A percentile compares a stretch with the other conserved stretches of the same genome.
These are phyloP conservation scores for Dactylis glomerata DNA, from an alignment of 176 grass and related monocot genomes.

Conservation along the genomic window DNA sequence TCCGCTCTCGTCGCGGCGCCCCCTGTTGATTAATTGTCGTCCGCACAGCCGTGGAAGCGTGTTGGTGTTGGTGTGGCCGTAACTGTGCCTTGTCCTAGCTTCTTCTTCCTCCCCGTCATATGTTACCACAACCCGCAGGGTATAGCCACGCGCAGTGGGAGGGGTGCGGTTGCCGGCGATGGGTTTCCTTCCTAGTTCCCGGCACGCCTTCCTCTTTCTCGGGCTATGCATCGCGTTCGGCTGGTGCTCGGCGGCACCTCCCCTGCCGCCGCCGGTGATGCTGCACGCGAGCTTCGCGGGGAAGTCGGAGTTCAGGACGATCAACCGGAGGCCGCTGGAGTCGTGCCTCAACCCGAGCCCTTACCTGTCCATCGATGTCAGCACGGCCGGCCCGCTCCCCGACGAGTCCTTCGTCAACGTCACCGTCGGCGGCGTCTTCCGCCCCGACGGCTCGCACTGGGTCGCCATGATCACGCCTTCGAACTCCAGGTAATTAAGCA, in stretches of 20 bases:
- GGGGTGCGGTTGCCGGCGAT: neutral
- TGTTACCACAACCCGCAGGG: neutral
- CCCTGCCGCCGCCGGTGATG: neutral
- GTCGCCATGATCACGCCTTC: constrained; percentile 89
- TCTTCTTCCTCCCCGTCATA: neutral
- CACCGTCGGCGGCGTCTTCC: constrained; percentile 49
- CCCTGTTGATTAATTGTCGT: neutral
- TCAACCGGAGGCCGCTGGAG: constrained; percentile 58
- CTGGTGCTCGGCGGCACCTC: neutral
- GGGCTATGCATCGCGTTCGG: neutral
- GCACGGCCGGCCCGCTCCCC: constrained; percentile 26
- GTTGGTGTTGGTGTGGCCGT: neutral
- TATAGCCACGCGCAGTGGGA: neutral
- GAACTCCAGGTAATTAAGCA: constrained; percentile 45
- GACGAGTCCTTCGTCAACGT: constrained; percentile 62
- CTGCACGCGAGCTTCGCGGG: constrained; percentile 38
- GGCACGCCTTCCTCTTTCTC: neutral
- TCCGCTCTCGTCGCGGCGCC: neutral
- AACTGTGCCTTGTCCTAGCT: neutral
- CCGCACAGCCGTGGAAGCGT: neutral
- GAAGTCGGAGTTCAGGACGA: constrained; percentile 75
- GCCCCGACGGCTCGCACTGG: constrained; percentile 52
- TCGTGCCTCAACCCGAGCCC: constrained; percentile 43
- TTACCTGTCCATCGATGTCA: constrained; percentile 49
- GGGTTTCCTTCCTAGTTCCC: neutral